These are phyloP conservation scores for Candida andamanensis DNA, from an alignment of 805 yeast genomes.

Conservation along the genomic window DNA sequence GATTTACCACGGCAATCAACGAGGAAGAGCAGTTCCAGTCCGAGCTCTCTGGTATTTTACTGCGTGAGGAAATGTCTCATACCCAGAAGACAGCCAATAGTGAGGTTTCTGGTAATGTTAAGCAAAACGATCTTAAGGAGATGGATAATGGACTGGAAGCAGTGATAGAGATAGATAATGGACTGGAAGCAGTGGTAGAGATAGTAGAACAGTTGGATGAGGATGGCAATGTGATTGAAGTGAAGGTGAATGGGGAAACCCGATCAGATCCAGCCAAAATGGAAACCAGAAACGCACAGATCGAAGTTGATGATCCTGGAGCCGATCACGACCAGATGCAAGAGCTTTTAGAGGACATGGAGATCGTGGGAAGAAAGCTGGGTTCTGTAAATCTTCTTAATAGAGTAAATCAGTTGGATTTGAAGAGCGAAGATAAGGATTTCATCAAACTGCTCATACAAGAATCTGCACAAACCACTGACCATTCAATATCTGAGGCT, in stretches of 20 bases:
- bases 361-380: conserved; percentile 27
- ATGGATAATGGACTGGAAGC: conserved; percentile 5
- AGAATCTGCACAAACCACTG: too few species aligned
- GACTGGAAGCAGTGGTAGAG: conserved; percentile 58
- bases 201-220: conserved; percentile 78
- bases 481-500: too few species aligned
- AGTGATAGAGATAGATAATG: conserved; percentile 35
- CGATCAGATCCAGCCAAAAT: too few species aligned
- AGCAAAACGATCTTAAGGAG: conserved; percentile 7
- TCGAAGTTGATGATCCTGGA: background rate
- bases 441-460: conserved; percentile 19
- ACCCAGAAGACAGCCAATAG: background rate
- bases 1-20: conserved; percentile 33
- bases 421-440: conserved; percentile 24
- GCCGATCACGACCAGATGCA: conserved; percentile 16
- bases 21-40: conserved; percentile 25
- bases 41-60: too few species aligned
- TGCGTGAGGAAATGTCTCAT: background rate
- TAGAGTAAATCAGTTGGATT: conserved; percentile 22
- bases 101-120: conserved; percentile 1
- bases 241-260: conserved; percentile 11
- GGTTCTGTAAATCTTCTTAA: conserved; percentile 1
- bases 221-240: conserved; percentile 59
- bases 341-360: conserved; percentile 34
- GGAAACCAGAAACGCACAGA: too few species aligned